phyloP scores from a whole-genome alignment of 306 rosid genomes.

The Ammopiptanthus mongolicus region DNA sequence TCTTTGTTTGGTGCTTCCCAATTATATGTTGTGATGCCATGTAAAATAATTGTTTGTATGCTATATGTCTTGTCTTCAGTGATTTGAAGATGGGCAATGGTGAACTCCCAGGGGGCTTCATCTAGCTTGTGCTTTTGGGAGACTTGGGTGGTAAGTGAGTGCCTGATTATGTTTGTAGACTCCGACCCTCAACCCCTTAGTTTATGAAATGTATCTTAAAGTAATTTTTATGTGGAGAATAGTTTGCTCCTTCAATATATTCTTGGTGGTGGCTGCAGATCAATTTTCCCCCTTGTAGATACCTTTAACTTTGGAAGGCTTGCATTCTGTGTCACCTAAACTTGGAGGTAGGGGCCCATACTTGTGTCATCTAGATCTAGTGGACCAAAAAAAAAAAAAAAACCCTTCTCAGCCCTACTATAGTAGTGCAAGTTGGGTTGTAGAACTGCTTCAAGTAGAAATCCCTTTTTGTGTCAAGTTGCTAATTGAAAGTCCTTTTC shows the following conservation, averaged over 20 bases:
- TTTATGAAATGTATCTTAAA: not conserved
- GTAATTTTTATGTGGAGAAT: slow-evolving; percentile 28
- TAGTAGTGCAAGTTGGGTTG: slow-evolving; percentile 1
- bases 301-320: slow-evolving; percentile 33
- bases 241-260: slow-evolving; percentile 31
- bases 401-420: not conserved
- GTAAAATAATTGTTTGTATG: not conserved
- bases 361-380: slow-evolving; percentile 1
- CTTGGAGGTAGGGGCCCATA: slow-evolving; percentile 26
- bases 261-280: slow-evolving; percentile 32
- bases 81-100: slow-evolving; percentile 41
- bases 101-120: slow-evolving; percentile 34
- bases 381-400: slow-evolving; percentile 23
- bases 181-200: slow-evolving; percentile 23
- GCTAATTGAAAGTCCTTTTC: not conserved
- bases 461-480: not conserved
- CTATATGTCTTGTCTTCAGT: slow-evolving; percentile 42
- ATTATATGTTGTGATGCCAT: not conserved
- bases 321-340: not conserved
- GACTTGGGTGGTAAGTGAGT: slow-evolving; percentile 51
- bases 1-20: not conserved
- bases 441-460: not conserved
- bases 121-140: slow-evolving; percentile 35
- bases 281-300: slow-evolving; percentile 39
- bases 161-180: slow-evolving; percentile 33